phyloP scores from a whole-genome alignment of 108 stramenopile species.

The Stephanodiscus triporus region DNA sequence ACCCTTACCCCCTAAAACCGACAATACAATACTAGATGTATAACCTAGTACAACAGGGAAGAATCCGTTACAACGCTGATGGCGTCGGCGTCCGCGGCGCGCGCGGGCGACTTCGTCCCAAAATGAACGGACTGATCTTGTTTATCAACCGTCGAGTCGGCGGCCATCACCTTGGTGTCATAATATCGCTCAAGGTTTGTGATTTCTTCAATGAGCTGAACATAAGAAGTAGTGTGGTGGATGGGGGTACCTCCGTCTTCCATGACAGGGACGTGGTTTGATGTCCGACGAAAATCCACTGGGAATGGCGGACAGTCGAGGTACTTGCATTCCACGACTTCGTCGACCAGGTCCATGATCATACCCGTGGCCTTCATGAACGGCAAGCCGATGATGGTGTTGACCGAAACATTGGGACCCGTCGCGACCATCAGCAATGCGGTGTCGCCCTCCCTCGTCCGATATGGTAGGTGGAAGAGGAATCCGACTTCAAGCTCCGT shows the following conservation, averaged over 20 bases:
- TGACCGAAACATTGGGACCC: neutral
- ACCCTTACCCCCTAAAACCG: no score
- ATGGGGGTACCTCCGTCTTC: neutral
- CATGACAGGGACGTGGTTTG: neutral
- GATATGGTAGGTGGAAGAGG: conserved; percentile 7
- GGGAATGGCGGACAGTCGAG: neutral
- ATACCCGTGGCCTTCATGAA: neutral
- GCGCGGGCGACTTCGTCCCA: no score
- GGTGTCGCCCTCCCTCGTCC: neutral
- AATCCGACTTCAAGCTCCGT: neutral
- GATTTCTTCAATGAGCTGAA: neutral
- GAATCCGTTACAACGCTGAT: no score
- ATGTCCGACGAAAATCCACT: neutral
- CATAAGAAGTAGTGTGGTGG: neutral
- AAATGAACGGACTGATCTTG: neutral
- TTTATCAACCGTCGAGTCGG: no score
- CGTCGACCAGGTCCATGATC: neutral
- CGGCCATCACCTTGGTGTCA: no score
- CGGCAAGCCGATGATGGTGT: conserved; percentile 3
- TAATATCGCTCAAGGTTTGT: neutral
- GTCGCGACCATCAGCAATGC: neutral
- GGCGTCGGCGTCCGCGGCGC: no score
- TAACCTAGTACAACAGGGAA: no score
- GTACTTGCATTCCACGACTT: neutral
- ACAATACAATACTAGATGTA: no score